Base-by-base conservation (phyloP, 2,329 filamentous ascomycete species). In the Fusarium sp. region DNA sequence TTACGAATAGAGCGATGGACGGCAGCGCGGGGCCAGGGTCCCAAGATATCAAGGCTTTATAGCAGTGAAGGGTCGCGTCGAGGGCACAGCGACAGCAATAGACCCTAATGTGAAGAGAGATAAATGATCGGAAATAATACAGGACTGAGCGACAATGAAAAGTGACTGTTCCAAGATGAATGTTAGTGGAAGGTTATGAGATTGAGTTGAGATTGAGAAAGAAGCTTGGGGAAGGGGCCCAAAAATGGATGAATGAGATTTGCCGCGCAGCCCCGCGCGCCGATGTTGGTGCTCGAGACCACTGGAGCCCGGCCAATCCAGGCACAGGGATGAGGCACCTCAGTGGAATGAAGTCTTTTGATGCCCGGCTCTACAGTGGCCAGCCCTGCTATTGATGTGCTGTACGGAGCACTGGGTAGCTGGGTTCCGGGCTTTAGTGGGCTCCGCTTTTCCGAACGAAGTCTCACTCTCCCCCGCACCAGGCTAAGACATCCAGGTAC, bases 391-490 rank as follows among this genome's bases (percentile, higher is more conserved):
- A 28, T n/a, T 22, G 32, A 20, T 19, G 49, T 49, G 28, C 39
- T 53, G 40, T 47, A 20, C 24, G 24, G 24, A 24, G 24, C 24
- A 24, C 24, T 24, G 24, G 24, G 24, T 24, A 24, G 24, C 40
- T 28, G 20, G 30, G n/a, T 47, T 35, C 33, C 33, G 33, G 33
- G 33, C n/a, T 15, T 35, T 19, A 22, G 53, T 56, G 11, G 11
- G 53, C 64, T 65, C 72, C 72, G 71, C 72, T 71, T 70, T 73
- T 69, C 68, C 67, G 70, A 73, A 52, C 68, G 55, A 51, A 62
- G 62, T 68, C 68, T 70, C 57, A 65, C 60, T 65, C 71, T 71
- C 72, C 72, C 49, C 72, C 72, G 72, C 72, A 74, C 62, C 55
- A 32, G 61, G 62, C 72, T 74, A 74, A 68, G 55, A 62, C 59